These are phyloP conservation scores for Euphrasia arctica DNA, from an alignment of 305 asterid species.

Conservation along the genomic window DNA sequence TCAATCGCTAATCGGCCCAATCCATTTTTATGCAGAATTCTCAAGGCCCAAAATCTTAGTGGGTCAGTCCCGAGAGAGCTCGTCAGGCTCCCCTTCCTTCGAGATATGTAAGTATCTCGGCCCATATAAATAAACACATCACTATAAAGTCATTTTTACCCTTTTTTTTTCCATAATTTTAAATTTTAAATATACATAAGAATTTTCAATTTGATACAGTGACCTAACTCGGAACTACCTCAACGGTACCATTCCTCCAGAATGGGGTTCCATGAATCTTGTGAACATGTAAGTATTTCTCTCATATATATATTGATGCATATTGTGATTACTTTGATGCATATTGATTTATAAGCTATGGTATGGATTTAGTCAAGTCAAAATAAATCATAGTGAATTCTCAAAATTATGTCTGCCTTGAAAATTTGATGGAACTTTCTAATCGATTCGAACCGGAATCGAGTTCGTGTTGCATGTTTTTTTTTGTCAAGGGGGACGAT, in stretches of 20 bases:
- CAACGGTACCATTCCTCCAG: constrained; percentile 64
- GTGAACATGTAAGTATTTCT: constrained; percentile 43
- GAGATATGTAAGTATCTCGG: constrained; percentile 40
- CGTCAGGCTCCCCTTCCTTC: constrained; percentile 51
- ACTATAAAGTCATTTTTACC: too few relatives aligned
- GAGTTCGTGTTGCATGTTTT: background rate
- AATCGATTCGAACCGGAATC: too few relatives aligned
- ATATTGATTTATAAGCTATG: background rate
- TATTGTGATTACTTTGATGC: background rate
- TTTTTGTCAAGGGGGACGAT: too few relatives aligned
- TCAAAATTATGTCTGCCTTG: too few relatives aligned
- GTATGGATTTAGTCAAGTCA: too few relatives aligned
- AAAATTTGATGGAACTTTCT: too few relatives aligned
- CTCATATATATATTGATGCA: background rate
- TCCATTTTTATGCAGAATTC: constrained; percentile 30
- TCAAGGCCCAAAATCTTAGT: constrained; percentile 44
- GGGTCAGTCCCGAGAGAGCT: constrained; percentile 55
- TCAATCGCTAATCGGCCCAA: background rate
- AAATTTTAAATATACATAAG: too few relatives aligned
- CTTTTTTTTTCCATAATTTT: too few relatives aligned
- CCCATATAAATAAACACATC: too few relatives aligned
- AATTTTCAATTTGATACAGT: constrained; percentile 29
- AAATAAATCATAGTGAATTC: too few relatives aligned
- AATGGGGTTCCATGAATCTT: constrained; percentile 67
- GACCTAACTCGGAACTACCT: constrained; percentile 65